phyloP scores from a whole-genome alignment of 257 asterid species.

The Gentiana straminea region DNA sequence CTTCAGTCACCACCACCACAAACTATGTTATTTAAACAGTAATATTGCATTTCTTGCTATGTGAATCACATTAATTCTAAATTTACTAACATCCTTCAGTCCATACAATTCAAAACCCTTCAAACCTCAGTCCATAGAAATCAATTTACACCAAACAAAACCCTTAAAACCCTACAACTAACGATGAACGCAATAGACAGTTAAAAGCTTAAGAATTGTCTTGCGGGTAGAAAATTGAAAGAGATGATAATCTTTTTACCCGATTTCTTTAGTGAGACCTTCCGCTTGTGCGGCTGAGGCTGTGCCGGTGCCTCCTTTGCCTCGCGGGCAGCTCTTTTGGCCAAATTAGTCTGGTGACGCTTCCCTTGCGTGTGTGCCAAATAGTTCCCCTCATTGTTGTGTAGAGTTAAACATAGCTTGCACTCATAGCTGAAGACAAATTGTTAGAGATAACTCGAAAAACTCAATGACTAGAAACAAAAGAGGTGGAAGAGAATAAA shows the following conservation, averaged over 20 bases:
- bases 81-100: too few relatives aligned
- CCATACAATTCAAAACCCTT: too few relatives aligned
- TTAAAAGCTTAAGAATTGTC: too few relatives aligned
- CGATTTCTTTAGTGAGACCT: slow-evolving; percentile 48
- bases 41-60: too few relatives aligned
- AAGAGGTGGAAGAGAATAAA: not conserved
- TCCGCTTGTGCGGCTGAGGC: slow-evolving; percentile 98
- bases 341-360: slow-evolving; percentile 97
- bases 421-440: slow-evolving; percentile 62
- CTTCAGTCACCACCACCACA: too few relatives aligned
- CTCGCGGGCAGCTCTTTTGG: slow-evolving; percentile 96
- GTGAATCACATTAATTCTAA: too few relatives aligned
- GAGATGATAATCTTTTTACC: slow-evolving; percentile 25
- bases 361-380: slow-evolving; percentile 98
- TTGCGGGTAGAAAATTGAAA: not conserved
- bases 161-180: too few relatives aligned
- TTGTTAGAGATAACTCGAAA: not conserved
- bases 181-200: too few relatives aligned
- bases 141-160: too few relatives aligned
- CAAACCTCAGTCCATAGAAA: too few relatives aligned
- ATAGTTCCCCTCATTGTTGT: slow-evolving; percentile 97
- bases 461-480: not conserved
- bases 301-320: slow-evolving; percentile 97
- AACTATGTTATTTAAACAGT: too few relatives aligned
- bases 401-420: slow-evolving; percentile 87